Evolutionary conservation across 352 stramenopile genomes (phyloP).

Genomic region (Aphanomyces invadans): DNA sequence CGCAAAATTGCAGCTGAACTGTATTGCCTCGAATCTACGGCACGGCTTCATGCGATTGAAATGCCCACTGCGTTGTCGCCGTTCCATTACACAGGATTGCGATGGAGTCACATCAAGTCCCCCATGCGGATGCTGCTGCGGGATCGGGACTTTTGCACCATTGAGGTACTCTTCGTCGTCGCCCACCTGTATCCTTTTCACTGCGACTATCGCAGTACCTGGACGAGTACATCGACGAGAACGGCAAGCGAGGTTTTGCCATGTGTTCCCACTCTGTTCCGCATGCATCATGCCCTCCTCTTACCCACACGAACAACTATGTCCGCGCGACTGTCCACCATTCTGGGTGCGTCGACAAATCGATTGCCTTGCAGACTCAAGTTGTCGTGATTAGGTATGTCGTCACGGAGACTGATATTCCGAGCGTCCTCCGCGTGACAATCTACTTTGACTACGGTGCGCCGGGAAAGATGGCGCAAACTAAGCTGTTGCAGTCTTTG

Average conservation of each 20-base stretch:
- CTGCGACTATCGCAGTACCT: slow-evolving; percentile 5
- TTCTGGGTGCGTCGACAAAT: slow-evolving; percentile 16
- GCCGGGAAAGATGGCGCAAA: slow-evolving; percentile 18
- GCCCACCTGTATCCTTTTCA: neutral
- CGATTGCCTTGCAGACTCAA: neutral
- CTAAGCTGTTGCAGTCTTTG: slow-evolving; percentile 14
- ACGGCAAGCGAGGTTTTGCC: slow-evolving; percentile 17
- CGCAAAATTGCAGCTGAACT: slow-evolving; percentile 21
- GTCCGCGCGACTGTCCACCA: slow-evolving; percentile 12
- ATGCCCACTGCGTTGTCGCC: slow-evolving; percentile 10
- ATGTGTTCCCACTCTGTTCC: slow-evolving; percentile 22
- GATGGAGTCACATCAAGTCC: slow-evolving; percentile 23
- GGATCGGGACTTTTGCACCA: slow-evolving; percentile 23
- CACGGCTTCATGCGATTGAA: slow-evolving; percentile 19
- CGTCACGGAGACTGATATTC: slow-evolving; percentile 20
- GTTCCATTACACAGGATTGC: slow-evolving; percentile 22
- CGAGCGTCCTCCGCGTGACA: slow-evolving; percentile 17
- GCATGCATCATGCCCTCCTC: slow-evolving; percentile 10
- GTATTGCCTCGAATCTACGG: slow-evolving; percentile 13
- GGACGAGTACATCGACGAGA: slow-evolving; percentile 25
- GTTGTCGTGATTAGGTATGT: slow-evolving; percentile 12
- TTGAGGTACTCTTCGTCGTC: slow-evolving; percentile 3
- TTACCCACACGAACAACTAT: slow-evolving; percentile 9
- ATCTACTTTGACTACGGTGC: slow-evolving; percentile 25
- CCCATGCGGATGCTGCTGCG: slow-evolving; percentile 23